A percentile compares a stretch with the other conserved stretches of the same genome.
These are phyloP conservation scores for Schizochytrium sp. DNA, from an alignment of 108 stramenopile genomes.

Conservation along the genomic window DNA sequence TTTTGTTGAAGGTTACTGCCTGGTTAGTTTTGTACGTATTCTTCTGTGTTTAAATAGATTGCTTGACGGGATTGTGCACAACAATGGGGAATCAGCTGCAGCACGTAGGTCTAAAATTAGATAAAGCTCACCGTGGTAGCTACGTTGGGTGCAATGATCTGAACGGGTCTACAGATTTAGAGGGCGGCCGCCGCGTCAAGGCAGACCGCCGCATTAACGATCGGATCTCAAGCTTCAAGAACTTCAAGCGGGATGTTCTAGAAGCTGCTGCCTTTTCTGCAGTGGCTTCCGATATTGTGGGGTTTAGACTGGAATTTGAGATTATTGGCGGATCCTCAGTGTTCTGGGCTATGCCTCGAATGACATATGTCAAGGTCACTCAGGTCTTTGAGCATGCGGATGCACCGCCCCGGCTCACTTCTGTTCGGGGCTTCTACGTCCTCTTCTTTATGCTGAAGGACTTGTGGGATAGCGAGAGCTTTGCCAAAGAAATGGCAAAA, in stretches of 20 bases:
- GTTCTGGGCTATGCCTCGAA: constrained; percentile 43
- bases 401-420: constrained; percentile 52
- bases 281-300: constrained; percentile 5
- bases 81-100: constrained; percentile 47
- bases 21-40: too few species aligned
- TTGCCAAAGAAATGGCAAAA: constrained; percentile 20
- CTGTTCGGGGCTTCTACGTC: constrained; percentile 55
- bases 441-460: constrained; percentile 41
- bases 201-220: constrained; percentile 29
- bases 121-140: constrained; percentile 38
- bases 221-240: neutral
- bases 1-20: too few species aligned
- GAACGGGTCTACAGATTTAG: constrained; percentile 15
- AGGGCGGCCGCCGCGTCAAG: neutral
- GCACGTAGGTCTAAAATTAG: constrained; percentile 53
- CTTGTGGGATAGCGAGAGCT: constrained; percentile 39
- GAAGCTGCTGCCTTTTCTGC: constrained; percentile 53
- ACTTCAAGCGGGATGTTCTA: constrained; percentile 45
- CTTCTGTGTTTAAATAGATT: too few species aligned
- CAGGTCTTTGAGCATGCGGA: constrained; percentile 43
- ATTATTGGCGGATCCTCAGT: constrained; percentile 6
- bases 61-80: too few species aligned
- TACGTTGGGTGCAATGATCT: constrained; percentile 39
- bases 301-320: constrained; percentile 51
- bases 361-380: constrained; percentile 46